Evolutionary conservation across 257 asterid genomes (phyloP), one percentile per base, ranked within the genome.

Genomic region (Solanum paucissectum): DNA sequence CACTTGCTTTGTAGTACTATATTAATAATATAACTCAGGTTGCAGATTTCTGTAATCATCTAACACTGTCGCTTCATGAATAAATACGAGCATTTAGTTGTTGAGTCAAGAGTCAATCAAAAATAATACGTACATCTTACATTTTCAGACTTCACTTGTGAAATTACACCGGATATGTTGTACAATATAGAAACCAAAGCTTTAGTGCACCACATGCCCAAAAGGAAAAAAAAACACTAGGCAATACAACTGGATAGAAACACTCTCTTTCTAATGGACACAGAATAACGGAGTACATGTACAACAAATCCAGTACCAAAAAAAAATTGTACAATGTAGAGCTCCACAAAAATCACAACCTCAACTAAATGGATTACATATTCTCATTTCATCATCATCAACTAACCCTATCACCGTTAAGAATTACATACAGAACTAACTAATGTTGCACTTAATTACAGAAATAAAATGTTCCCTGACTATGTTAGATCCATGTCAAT

Each of bases 361-460:
- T 46, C 18, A 81, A 81, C 85, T 44, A 81, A 81, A 18, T 29
- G 85, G 85, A 46, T 5, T 46, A 81, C 85, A 81, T 5, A 29
- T 79, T 29, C 60, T 81, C 68, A 46, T 27, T 27, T 44, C 20
- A 81, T 27, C 40, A 81, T 29, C 68, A 81, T 46, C 18, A 81
- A 38, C 27, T 27, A 81, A 46, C 40, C 18, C 66, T 9, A 81
- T 27, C 38, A 46, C 85, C 64, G 46, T 49, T 81, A 81, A 46
- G 29, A 81, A 27, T 46, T 46, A 34, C 85, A 81, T 46, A 44
- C 40, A 81, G 12, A 46, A 81, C 85, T 46, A 81, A 81, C 42
- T 81, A 81, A 46, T 81, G 40, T 34, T 46, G 36, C 85, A 81
- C 14, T 81, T 46, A 81, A 27, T 49, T 46, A 81, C 85, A 81